A percentile compares a stretch with the other conserved stretches of the same genome.
phyloP scores from a whole-genome alignment of 176 grass and related monocot genomes.

The Coix lacrymajobi region DNA sequence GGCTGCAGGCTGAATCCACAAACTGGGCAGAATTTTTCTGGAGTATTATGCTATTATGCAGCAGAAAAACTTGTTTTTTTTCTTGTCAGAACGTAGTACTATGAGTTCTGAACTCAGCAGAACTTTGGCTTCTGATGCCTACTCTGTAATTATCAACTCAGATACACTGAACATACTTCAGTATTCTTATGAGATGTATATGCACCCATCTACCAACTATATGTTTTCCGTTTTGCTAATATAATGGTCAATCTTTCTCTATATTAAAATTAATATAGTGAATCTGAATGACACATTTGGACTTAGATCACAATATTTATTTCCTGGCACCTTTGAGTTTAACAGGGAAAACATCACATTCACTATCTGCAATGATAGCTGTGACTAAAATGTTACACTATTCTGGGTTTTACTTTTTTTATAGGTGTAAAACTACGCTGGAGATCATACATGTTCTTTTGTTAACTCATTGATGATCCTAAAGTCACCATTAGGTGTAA shows the following conservation, averaged over 20 bases:
- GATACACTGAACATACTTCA: neutral
- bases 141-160: neutral
- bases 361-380: neutral
- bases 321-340: neutral
- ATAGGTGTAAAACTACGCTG: neutral
- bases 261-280: neutral
- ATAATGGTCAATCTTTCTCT: neutral
- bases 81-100: neutral
- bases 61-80: neutral
- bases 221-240: neutral
- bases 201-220: neutral
- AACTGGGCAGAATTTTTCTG: neutral
- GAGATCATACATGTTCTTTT: neutral
- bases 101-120: neutral
- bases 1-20: neutral
- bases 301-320: neutral
- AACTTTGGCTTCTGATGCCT: neutral
- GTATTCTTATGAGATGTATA: slow-evolving; percentile 1
- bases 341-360: neutral
- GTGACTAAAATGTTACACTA: neutral
- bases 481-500: neutral
- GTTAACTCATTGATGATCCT: neutral
- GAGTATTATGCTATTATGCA: neutral
- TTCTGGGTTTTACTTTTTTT: neutral
- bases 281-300: neutral